phyloP scores from a whole-genome alignment of 768 basidiomycete species.

The Rhodotorula diobovata region DNA sequence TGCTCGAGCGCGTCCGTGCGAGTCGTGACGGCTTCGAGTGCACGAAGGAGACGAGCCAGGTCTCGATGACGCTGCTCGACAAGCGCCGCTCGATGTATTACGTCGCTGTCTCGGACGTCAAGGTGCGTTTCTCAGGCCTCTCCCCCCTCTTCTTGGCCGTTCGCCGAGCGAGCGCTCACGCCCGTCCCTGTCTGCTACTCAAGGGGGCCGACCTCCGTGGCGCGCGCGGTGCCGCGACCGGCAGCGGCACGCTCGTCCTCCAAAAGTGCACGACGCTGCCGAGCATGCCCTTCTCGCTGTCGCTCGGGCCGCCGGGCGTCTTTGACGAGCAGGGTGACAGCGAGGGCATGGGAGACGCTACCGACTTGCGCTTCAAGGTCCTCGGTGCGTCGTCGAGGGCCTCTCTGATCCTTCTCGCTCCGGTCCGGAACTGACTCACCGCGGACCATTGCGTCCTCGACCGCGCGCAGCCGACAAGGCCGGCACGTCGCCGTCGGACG shows the following conservation, averaged over 20 bases:
- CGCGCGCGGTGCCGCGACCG: background rate
- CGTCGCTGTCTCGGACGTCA: conserved; percentile 12
- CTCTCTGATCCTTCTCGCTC: too few species aligned
- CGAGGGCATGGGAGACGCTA: background rate
- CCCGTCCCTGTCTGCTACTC: too few species aligned
- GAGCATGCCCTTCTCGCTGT: conserved; percentile 25
- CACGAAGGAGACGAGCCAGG: conserved; percentile 3
- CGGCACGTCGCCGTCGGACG: conserved; percentile 26
- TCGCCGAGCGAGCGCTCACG: too few species aligned
- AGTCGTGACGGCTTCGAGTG: background rate
- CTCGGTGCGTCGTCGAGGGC: conserved; percentile 8
- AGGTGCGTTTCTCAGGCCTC: too few species aligned
- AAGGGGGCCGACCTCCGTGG: conserved; percentile 19
- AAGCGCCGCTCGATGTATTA: conserved; percentile 12
- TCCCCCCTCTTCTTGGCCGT: background rate
- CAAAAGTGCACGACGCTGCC: conserved; percentile 26
- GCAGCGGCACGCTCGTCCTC: conserved; percentile 20
- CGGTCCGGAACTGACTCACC: background rate
- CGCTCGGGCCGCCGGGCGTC: conserved; percentile 4
- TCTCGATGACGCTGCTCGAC: conserved; percentile 25
- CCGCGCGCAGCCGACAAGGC: conserved; percentile 28
- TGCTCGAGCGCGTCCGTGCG: background rate
- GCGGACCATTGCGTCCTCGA: background rate
- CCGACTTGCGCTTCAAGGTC: conserved; percentile 27
- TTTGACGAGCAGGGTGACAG: background rate